Evolutionary conservation across 352 stramenopile genomes (phyloP), one percentile per base, ranked within the genome.

Genomic region (Globisporangium takayamanum): DNA sequence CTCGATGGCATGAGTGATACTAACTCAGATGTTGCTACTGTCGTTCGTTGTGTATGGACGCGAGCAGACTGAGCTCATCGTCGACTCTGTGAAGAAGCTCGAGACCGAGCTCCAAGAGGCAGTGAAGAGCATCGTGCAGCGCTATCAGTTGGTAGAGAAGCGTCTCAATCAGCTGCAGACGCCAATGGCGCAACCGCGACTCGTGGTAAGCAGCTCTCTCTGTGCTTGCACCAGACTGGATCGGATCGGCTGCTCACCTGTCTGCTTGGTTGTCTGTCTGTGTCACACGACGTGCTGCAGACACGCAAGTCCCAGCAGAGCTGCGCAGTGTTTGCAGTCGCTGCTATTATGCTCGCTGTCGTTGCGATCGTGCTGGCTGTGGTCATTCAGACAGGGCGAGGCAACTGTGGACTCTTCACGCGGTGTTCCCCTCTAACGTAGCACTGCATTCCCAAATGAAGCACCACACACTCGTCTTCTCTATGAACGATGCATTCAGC

Each of bases 31-130:
- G 37, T n/a, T 57, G 16, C 14, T 37, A 16, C 54, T 3, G 7
- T 5, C 30, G 10, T 36, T 49, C 56, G n/a, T 25, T 57, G 28
- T 7, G 18, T 59, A 37, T 37, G 14, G 15, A 46, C 50, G 25
- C 12, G 14, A 18, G 18, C 46, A 73, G 67, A 54, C 60, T 1
- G 84, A 92, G 50, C 49, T 89, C 42, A 60, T 85, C 26, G 62
- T 64, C 0, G 84, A 88, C 47, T 63, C 77, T 22, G 53, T 88
- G 18, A 84, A 87, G 51, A 81, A 82, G 37, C 47, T 88, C 0
- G 74, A 89, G 48, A 66, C 80, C 33, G 79, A 92, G 55, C 60
- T 89, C 14, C 70, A 83, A 46, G 72, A 92, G 16, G 68, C 70
- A 1, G 49, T 87, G 8, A 83, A 81, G 36, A 70, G 61, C 18